Conservation (phyloP, 164 flowering plant genomes). For the Santalum album region DNA sequence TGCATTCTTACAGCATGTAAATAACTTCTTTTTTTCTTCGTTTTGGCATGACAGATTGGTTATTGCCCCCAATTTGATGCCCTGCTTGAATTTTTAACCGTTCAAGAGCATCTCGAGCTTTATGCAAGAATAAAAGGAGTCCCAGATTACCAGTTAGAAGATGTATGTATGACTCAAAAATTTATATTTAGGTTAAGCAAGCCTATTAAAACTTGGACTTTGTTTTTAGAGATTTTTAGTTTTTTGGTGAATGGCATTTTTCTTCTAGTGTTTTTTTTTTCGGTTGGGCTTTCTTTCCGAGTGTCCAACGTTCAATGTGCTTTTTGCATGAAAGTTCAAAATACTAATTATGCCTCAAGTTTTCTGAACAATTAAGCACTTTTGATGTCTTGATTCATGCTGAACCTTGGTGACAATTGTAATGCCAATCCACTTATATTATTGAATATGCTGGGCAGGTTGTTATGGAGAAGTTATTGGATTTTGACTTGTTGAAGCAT, state of each 20-base stretch:
- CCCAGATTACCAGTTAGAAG: slow-evolving; percentile 45
- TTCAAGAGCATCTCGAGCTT: slow-evolving; percentile 90
- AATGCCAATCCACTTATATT: too few relatives aligned
- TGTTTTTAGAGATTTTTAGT: too few relatives aligned
- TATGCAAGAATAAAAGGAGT: slow-evolving; percentile 96
- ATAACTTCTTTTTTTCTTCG: too few relatives aligned
- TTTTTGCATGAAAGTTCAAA: too few relatives aligned
- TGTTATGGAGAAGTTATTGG: slow-evolving; percentile 72
- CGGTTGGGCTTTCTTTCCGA: too few relatives aligned
- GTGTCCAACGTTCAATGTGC: too few relatives aligned
- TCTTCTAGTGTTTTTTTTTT: too few relatives aligned
- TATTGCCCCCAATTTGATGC: slow-evolving; percentile 99
- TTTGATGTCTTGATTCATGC: too few relatives aligned
- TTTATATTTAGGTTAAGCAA: background rate
- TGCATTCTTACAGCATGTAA: background rate
- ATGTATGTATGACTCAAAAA: slow-evolving; percentile 35
- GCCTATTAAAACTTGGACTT: background rate
- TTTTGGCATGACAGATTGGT: slow-evolving; percentile 52
- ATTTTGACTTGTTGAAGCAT: slow-evolving; percentile 90
- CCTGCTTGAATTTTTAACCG: slow-evolving; percentile 68
- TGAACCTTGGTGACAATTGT: too few relatives aligned
- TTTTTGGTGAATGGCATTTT: too few relatives aligned
- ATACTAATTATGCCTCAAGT: too few relatives aligned
- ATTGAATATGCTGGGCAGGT: slow-evolving; percentile 38
- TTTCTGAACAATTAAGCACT: too few relatives aligned